Base-by-base conservation (phyloP, 2,329 filamentous ascomycete genomes). In the Ophiosphaerella herpotricha region DNA sequence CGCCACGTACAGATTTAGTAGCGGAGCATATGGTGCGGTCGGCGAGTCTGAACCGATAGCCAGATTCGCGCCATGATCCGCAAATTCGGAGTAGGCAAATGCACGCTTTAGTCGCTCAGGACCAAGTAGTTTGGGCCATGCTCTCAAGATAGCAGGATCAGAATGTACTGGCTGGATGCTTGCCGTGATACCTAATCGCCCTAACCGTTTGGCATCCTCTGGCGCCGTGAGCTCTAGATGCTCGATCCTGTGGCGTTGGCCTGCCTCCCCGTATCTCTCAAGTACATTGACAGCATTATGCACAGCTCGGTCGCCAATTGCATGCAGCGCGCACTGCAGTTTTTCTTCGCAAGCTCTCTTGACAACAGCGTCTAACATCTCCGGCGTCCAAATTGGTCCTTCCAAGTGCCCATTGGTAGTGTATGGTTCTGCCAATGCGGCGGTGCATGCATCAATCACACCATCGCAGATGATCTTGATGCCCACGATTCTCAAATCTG, bases 151-250 rank as follows among this genome's bases (percentile, higher is more conserved):
- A 0, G 83, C 82, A 0, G 85, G 85, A 66, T 96, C 91, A 59
- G 91, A 89, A 72, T 91, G 96, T 76, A 95, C 96, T 18, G 91
- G 94, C 77, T 96, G 90, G 58, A 96, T 96, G 48, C 89, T 89
- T 52, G 96, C 92, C 48, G 91, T 96, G 69, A 88, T 85, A 41
- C 84, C 83, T 4, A 85, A 71, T 21, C 73, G 62, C 5, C 83
- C 85, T 0, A 88, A 77, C 1, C 84, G 74, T 2, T 63, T 73
- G 1, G 82, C 85, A 57, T 87, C 85, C 48, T 76, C 74, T 0
- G 76, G 74, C 0, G 77, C 77, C 0, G 84, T 76, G 26, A 88
- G 75, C 64, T 88, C 85, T 3, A 88, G 73, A 61, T 88, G 85
- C 69, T 88, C 85, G 56, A 88, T 84, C 13, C 85, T 78, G 43